A percentile compares a stretch with the other conserved stretches of the same genome.
phyloP scores from a whole-genome alignment of 2,329 filamentous ascomycete species.

The Leptographium radiaticola region DNA sequence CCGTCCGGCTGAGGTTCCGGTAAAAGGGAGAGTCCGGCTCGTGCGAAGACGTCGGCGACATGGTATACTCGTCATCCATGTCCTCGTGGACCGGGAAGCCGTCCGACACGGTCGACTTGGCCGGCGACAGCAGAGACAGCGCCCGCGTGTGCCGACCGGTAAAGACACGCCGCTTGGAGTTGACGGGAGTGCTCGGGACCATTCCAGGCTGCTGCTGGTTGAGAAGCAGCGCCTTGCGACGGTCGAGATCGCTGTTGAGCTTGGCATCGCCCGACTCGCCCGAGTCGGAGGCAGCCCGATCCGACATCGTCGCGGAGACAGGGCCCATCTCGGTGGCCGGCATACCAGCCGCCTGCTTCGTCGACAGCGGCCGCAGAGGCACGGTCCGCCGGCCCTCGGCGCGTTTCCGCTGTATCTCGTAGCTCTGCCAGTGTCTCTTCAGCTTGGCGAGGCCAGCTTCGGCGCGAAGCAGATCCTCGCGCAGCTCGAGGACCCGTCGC shows the following conservation, averaged over 20 bases:
- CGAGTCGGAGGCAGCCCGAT: not conserved
- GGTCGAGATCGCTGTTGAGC: constrained; percentile 52
- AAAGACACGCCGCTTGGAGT: constrained; percentile 50
- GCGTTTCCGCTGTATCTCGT: constrained; percentile 66
- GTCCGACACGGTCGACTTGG: constrained; percentile 24
- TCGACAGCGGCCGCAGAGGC: constrained; percentile 34
- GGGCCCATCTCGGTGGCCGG: not conserved
- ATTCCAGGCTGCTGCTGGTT: constrained; percentile 27
- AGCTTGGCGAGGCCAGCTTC: constrained; percentile 63
- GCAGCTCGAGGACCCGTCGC: constrained; percentile 75
- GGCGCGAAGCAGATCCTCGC: constrained; percentile 75
- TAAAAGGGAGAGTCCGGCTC: constrained; percentile 16
- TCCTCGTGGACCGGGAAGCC: constrained; percentile 32
- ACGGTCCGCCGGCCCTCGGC: constrained; percentile 54
- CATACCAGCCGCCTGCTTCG: constrained; percentile 6
- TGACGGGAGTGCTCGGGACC: constrained; percentile 17
- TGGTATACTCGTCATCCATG: constrained; percentile 27
- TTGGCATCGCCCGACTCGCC: constrained; percentile 18
- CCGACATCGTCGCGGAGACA: not conserved
- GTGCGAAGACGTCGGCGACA: constrained; percentile 17
- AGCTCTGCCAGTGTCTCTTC: constrained; percentile 71
- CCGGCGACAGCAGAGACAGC: constrained; percentile 71
- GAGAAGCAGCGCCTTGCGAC: constrained; percentile 54
- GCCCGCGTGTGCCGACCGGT: constrained; percentile 49
- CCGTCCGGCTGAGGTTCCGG: constrained; percentile 19